phyloP scores from a whole-genome alignment of 768 basidiomycete species.

The Lentinula aciculospora region DNA sequence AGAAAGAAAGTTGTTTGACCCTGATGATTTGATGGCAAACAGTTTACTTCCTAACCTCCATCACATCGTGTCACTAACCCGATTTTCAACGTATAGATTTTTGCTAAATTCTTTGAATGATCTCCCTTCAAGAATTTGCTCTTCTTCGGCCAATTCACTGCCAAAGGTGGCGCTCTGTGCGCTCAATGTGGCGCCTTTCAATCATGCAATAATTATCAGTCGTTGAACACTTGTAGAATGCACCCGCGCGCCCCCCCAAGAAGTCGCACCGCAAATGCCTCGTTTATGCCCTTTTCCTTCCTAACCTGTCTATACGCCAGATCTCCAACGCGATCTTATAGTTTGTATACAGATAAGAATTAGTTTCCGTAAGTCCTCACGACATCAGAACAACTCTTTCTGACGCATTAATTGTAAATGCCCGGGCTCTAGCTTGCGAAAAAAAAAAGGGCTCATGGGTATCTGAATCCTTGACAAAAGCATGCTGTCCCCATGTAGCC shows the following conservation, averaged over 20 bases:
- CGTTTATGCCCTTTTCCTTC: background rate
- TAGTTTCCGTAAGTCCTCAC: background rate
- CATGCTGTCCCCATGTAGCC: background rate
- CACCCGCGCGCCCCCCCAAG: too few relatives aligned
- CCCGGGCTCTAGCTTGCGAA: too few relatives aligned
- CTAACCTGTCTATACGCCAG: background rate
- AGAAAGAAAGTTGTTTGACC: background rate
- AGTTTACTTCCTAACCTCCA: background rate
- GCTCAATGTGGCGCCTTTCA: background rate
- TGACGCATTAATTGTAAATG: background rate
- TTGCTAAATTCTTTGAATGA: background rate
- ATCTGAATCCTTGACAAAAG: background rate
- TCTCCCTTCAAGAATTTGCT: background rate
- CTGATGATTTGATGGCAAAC: background rate
- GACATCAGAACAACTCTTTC: background rate
- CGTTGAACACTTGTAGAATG: background rate
- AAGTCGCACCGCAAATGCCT: too few relatives aligned
- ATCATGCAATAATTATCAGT: background rate
- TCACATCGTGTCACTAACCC: background rate
- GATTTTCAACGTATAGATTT: background rate
- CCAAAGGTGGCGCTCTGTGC: background rate
- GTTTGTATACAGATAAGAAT: background rate
- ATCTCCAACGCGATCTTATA: background rate
- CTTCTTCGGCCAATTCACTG: background rate
- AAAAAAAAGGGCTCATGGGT: background rate